Evolutionary conservation across 1,284 basidiomycete species (phyloP), one percentile per base, ranked within the genome.

Genomic region (Golubevia sp.): DNA sequence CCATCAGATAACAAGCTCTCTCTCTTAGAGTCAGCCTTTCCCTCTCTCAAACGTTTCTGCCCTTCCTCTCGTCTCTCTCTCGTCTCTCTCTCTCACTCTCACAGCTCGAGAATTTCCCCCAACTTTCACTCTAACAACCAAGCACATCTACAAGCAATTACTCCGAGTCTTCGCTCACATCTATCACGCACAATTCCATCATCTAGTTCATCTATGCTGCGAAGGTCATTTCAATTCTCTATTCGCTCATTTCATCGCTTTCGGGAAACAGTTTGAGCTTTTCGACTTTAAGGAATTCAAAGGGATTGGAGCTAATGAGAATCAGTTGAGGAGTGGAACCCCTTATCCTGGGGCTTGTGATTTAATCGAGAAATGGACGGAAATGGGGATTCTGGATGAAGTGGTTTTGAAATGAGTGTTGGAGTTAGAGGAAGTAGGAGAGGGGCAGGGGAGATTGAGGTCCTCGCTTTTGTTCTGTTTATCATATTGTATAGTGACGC

Each of bases 181-280:
- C 79, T 99, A 98, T 85, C 92, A 98, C 84, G 91, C 93, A 2
- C 96, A 99, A 83, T 99, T 95, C 84, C 87, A 88, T 21, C 91
- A 93, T 49, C 90, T 92, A 75, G 90, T 97, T 73, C 95, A 99
- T 83, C 88, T 99, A 23, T 93, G 92, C 62, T 91, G 92, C 54
- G 96, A 98, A 82, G 94, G 94, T 0, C 95, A 98, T 85, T 94
- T 97, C 86, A 98, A 98, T 85, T 93, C 92, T n/a, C 88, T 98
- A 38, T 98, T 98, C 79, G 95, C 95, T 0, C 95, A 98, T 85
- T 97, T 96, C 86, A 87, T 98, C 55, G 92, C 94, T 0, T 98
- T 98, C 77, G 88, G 88, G 11, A 85, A 86, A 57, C 87, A 89
- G 74, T 99, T 97, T 82, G 92, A 97, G 79, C 85, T 99, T 44